Conservation (phyloP, 1,284 basidiomycete genomes). For the Pseudozyma sp. region DNA sequence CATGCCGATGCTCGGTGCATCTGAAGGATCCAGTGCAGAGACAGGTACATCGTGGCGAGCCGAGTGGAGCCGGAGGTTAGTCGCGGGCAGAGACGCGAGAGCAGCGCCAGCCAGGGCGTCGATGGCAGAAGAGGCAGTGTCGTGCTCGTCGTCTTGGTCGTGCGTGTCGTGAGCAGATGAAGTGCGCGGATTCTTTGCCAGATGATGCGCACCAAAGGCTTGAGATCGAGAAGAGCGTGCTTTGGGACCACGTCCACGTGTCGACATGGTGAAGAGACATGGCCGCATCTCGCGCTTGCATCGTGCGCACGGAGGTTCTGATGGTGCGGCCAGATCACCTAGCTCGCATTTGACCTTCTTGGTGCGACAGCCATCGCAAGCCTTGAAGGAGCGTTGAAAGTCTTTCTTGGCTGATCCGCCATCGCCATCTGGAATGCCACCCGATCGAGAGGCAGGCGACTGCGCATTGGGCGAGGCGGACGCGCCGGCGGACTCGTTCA, state of each 20-base stretch:
- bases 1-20: constrained; percentile 51
- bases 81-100: constrained; percentile 34
- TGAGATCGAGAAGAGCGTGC: constrained; percentile 46
- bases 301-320: constrained; percentile 50
- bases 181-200: constrained; percentile 43
- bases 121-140: constrained; percentile 33
- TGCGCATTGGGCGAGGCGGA: constrained; percentile 5
- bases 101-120: constrained; percentile 48
- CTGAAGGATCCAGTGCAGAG: constrained; percentile 40
- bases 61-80: constrained; percentile 35
- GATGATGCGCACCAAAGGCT: constrained; percentile 43
- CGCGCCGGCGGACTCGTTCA: constrained; percentile 22
- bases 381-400: constrained; percentile 54
- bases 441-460: constrained; percentile 19
- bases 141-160: constrained; percentile 31
- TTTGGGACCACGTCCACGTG: constrained; percentile 44
- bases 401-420: constrained; percentile 33
- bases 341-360: constrained; percentile 56
- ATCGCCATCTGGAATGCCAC: constrained; percentile 16
- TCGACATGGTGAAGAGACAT: constrained; percentile 54
- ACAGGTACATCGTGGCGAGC: constrained; percentile 48
- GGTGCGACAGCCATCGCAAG: constrained; percentile 47
- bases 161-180: constrained; percentile 25
- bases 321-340: constrained; percentile 46
- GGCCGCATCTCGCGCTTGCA: constrained; percentile 50